A percentile compares a stretch with the other conserved stretches of the same genome.
Conservation (phyloP, 2,329 filamentous ascomycete species). For the Ophiosphaerella korrae region DNA sequence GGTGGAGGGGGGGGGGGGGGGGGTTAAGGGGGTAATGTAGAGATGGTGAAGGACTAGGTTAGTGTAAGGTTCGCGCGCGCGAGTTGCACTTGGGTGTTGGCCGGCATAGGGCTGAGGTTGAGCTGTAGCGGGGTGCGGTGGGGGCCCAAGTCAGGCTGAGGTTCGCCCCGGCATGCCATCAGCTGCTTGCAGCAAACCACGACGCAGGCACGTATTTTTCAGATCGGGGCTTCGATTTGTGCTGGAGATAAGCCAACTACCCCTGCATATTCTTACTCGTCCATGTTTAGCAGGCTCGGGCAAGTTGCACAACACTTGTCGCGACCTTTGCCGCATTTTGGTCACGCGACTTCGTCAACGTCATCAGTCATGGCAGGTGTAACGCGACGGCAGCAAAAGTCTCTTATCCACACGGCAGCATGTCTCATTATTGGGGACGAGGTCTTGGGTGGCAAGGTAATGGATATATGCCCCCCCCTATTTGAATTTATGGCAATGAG, state of each 20-base stretch:
- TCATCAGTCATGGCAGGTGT: conserved; percentile 53
- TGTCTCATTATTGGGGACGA: conserved; percentile 98
- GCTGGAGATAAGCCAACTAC: background rate
- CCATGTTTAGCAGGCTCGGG: conserved; percentile 77
- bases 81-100: background rate
- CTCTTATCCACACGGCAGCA: conserved; percentile 84
- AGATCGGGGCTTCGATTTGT: too few species aligned
- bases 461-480: background rate
- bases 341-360: conserved; percentile 52
- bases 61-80: conserved; percentile 4
- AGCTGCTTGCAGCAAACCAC: background rate
- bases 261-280: background rate
- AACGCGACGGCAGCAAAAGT: conserved; percentile 58
- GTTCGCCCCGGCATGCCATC: too few species aligned
- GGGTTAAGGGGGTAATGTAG: too few species aligned
- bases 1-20: too few species aligned
- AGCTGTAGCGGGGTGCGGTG: conserved; percentile 7
- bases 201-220: background rate
- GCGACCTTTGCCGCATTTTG: conserved; percentile 63
- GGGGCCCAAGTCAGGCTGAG: background rate
- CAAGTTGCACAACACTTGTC: conserved; percentile 76
- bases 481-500: background rate
- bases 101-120: conserved; percentile 26
- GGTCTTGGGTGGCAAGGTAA: conserved; percentile 90
- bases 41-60: too few species aligned